Base-by-base conservation (phyloP, 2,329 filamentous ascomycete species). In the Cytospora chrysosperma region DNA sequence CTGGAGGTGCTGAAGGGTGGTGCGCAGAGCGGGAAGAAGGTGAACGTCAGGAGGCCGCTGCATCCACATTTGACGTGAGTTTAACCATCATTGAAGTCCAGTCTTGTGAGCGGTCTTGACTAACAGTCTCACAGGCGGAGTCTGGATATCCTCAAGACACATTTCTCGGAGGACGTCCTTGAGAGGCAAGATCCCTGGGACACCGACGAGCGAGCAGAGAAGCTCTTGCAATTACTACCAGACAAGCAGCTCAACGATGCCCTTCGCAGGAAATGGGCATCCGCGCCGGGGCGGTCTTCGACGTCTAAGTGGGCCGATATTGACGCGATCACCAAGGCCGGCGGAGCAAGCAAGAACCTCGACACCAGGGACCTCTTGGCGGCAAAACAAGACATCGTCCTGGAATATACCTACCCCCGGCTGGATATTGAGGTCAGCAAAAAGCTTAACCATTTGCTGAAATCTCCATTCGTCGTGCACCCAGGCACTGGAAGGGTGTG, bases 361-460 rank as follows among this genome's bases (percentile, higher is more conserved):
- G 88, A 95, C 69, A 76, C 87, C 0, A 86, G 84, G 67, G 86
- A 88, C 2, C 83, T 99, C 15, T 84, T 90, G 10, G 92, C 97
- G 71, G 92, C 93, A 26, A 98, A 97, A 78, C 93, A 97, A 75
- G 95, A 98, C 73, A 91, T 99, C 66, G 88, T 98, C 4, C 85
- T 99, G 32, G 95, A 99, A 77, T 98, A 99, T 78, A 97, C 95
- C 8, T 99, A 99, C 76, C 95, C 95, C 3, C 89, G 95, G 47
- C 90, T 99, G 61, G 95, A 99, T 81, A 93, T 95, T 66, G 93
- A 97, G 76, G 95, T 99, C 74, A 95, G 91, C 73, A 98, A 98
- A 82, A 97, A 97, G 75, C 86, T 96, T 63, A 98, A 97, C 79
- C 95, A 99, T 83, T 86, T 99, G 83, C 88, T 99, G 70, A 99